phyloP scores from a whole-genome alignment of 306 rosid genomes.

The Medicago ruthenica region DNA sequence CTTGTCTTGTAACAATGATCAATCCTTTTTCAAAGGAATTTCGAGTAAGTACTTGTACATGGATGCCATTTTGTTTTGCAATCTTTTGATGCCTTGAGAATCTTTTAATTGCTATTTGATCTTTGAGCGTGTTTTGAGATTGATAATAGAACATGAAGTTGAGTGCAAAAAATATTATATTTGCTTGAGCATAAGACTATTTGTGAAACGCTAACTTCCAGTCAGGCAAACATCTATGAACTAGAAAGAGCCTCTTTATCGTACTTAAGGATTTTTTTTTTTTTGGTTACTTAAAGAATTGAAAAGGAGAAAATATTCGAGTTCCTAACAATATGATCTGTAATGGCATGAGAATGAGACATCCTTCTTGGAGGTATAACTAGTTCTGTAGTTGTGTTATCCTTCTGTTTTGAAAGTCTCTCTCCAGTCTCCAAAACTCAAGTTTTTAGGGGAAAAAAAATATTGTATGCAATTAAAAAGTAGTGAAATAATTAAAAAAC shows the following conservation, averaged over 20 bases:
- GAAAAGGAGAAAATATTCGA: slow-evolving; percentile 14
- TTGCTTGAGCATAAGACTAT: slow-evolving; percentile 12
- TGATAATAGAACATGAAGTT: slow-evolving; percentile 15
- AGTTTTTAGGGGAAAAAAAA: slow-evolving; percentile 11
- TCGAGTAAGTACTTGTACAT: slow-evolving; percentile 64
- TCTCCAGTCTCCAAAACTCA: neutral
- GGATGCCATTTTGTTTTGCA: neutral
- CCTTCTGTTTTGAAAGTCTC: slow-evolving; percentile 30
- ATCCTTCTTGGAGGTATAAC: slow-evolving; percentile 41
- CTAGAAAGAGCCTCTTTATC: slow-evolving; percentile 9
- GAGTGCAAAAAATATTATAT: slow-evolving; percentile 18
- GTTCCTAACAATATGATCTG: slow-evolving; percentile 3
- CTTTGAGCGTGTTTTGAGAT: slow-evolving; percentile 34
- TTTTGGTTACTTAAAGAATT: neutral
- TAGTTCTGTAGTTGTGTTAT: neutral
- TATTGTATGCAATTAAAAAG: slow-evolving; percentile 5
- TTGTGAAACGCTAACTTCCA: slow-evolving; percentile 20
- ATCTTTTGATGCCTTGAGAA: slow-evolving; percentile 32
- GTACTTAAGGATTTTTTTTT: neutral
- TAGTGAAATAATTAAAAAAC: slow-evolving; percentile 29
- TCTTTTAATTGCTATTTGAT: slow-evolving; percentile 27
- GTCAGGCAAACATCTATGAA: neutral
- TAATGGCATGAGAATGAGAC: slow-evolving; percentile 22
- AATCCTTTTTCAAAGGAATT: slow-evolving; percentile 87
- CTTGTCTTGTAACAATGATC: slow-evolving; percentile 90